Evolutionary conservation across 495 filamentous ascomycete genomes (phyloP), one percentile per base, ranked within the genome.

Genomic region (Podospora fimiseda): DNA sequence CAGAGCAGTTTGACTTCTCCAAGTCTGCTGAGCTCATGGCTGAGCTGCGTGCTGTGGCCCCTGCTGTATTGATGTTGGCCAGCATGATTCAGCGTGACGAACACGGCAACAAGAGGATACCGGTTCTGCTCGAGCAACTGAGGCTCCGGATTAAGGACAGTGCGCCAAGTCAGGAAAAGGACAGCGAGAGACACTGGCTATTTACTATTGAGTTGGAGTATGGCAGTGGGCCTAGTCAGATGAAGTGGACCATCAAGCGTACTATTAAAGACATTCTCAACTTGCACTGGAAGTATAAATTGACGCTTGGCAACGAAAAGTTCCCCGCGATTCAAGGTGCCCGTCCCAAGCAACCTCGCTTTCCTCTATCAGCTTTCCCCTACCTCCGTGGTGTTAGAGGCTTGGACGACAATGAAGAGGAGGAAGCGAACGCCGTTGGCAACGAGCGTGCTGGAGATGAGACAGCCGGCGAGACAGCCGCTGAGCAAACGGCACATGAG

Each of bases 1-100:
- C 84, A 9, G 89, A 96, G 52, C 84, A 85, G 46, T 84, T 96
- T 43, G 93, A 99, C 68, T 88, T 90, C 66, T 85, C 86, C 61
- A 99, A 99, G 61, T 96, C 90, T 20, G 91, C 93, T 16, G 94
- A 99, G 64, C 75, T 99, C 23, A 87, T 99, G 75, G 92, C 94
- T 4, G 93, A 99, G 66, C 75, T 99, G 19, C 84, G 90, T 21
- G 95, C 93, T 6, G 93, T 87, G 33, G 85, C 88, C 1, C 93
- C 93, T 8, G 93, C 93, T 9, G 93, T 89, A 19, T 69, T 97
- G 49, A 94, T 99, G 54, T 70, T 97, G 39, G 93, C 93, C 6
- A 95, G 89, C 60, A 95, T 95, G 85, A 92, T 96, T 61, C 93
- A 99, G 68, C 78, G 93, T 36, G 93, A 99, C 57, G 93, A 99